phyloP scores from a whole-genome alignment of 169 alveolate genomes.

The Eimeria tenella region DNA sequence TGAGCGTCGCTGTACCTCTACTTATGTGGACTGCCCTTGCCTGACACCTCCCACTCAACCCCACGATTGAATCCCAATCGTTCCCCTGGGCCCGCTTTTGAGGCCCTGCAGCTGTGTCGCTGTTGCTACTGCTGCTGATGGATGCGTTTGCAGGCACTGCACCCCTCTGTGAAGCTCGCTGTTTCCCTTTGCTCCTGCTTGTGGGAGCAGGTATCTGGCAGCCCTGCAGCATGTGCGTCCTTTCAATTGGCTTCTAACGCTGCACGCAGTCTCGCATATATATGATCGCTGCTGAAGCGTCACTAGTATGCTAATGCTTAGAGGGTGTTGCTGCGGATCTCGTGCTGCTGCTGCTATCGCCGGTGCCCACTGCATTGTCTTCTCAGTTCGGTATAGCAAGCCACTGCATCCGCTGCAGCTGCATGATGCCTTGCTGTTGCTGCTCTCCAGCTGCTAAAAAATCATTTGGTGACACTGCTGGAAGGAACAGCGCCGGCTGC shows the following conservation, averaged over 20 bases:
- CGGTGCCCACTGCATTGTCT: background rate
- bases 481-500: slow-evolving; percentile 36
- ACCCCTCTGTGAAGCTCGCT: background rate
- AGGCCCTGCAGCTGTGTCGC: slow-evolving; percentile 41
- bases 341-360: background rate
- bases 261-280: background rate
- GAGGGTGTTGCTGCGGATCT: background rate
- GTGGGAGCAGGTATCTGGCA: slow-evolving; percentile 12
- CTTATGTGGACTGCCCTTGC: slow-evolving; percentile 4
- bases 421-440: slow-evolving; percentile 54
- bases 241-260: slow-evolving; percentile 8
- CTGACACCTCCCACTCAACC: slow-evolving; percentile 64
- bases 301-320: slow-evolving; percentile 1
- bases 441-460: slow-evolving; percentile 17
- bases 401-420: slow-evolving; percentile 51
- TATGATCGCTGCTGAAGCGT: background rate
- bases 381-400: slow-evolving; percentile 48
- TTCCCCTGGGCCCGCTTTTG: slow-evolving; percentile 40
- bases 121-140: slow-evolving; percentile 6
- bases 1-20: slow-evolving; percentile 35
- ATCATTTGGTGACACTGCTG: slow-evolving; percentile 20
- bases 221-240: background rate
- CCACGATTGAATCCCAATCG: slow-evolving; percentile 2
- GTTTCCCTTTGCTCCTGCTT: background rate
- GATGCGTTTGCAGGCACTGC: slow-evolving; percentile 31